Evolutionary conservation across 805 yeast genomes (phyloP).

Genomic region (Tetrapisispora arboricola): DNA sequence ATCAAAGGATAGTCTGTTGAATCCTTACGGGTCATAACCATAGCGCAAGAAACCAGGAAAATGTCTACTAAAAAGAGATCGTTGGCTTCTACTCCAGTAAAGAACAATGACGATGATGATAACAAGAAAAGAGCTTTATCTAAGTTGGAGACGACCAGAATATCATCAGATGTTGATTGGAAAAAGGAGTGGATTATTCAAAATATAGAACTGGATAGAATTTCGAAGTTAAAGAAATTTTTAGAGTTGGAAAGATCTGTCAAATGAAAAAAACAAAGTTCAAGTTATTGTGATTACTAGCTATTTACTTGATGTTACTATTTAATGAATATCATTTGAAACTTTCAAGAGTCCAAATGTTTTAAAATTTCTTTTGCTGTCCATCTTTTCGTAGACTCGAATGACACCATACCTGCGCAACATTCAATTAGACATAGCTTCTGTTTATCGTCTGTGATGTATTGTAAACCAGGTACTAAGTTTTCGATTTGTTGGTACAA

Average conservation of each 20-base stretch:
- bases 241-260: conserved; percentile 15
- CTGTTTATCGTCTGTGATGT: conserved; percentile 5
- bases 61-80: conserved; percentile 2
- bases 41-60: no score
- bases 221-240: conserved; percentile 14
- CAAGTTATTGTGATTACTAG: no score
- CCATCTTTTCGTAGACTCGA: conserved; percentile 37
- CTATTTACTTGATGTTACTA: no score
- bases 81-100: not conserved
- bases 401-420: conserved; percentile 35
- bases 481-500: conserved; percentile 8
- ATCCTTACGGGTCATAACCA: no score
- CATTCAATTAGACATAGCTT: conserved; percentile 20
- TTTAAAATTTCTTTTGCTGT: not conserved
- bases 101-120: not conserved
- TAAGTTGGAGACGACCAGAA: conserved; percentile 3
- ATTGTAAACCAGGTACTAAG: conserved; percentile 17
- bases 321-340: not conserved
- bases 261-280: no score
- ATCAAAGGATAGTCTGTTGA: no score
- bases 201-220: conserved; percentile 12
- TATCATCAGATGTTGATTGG: conserved; percentile 10
- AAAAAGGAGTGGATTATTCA: conserved; percentile 13
- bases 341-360: not conserved
- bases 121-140: conserved; percentile 10